Evolutionary conservation across 192 early-diverging fungal genomes (phyloP).

Genomic region (Backusella macrospora): DNA sequence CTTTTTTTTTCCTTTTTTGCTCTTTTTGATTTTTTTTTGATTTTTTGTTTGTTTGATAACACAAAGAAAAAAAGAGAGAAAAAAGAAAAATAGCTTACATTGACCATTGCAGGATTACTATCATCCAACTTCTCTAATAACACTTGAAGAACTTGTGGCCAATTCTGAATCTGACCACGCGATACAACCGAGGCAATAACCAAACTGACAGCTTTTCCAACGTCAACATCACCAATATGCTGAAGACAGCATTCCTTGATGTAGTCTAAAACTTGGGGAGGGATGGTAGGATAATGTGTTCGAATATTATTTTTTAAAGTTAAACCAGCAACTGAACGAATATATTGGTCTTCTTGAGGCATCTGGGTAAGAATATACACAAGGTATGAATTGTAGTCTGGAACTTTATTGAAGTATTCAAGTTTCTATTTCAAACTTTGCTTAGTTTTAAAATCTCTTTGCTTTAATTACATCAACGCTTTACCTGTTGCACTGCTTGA

Average conservation of each 20-base stretch:
- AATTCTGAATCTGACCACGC: conserved; percentile 67
- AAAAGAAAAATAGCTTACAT: conserved; percentile 53
- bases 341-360: conserved; percentile 68
- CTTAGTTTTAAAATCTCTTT: background rate
- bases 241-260: conserved; percentile 40
- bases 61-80: background rate
- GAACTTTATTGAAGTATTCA: conserved; percentile 79
- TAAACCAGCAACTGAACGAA: conserved; percentile 88
- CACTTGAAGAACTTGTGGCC: conserved; percentile 81
- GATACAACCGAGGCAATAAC: conserved; percentile 88
- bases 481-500: conserved; percentile 76
- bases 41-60: background rate
- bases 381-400: conserved; percentile 93
- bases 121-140: conserved; percentile 82
- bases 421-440: conserved; percentile 58
- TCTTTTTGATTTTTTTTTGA: background rate
- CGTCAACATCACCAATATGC: conserved; percentile 70
- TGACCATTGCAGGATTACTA: conserved; percentile 69
- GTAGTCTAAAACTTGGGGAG: conserved; percentile 51
- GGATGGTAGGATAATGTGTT: conserved; percentile 57
- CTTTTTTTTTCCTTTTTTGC: too few species aligned
- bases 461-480: background rate
- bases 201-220: conserved; percentile 83
- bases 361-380: conserved; percentile 83
- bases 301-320: conserved; percentile 83